A percentile compares a stretch with the other conserved stretches of the same genome.
phyloP scores from a whole-genome alignment of 495 filamentous ascomycete species.

The Thozetella sp. region DNA sequence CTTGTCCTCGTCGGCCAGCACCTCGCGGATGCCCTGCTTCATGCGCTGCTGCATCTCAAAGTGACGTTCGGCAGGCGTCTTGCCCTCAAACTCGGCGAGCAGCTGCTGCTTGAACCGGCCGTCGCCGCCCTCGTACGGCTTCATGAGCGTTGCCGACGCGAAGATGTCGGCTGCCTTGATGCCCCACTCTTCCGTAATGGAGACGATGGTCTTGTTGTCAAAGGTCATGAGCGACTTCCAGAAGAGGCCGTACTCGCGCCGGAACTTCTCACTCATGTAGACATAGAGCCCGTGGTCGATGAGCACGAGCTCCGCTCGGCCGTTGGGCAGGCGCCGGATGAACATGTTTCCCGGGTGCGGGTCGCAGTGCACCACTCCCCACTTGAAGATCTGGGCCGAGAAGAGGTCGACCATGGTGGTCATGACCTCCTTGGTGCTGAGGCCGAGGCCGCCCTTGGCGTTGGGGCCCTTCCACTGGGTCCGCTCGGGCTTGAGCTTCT shows the following conservation, averaged over 20 bases:
- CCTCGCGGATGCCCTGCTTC: conserved; percentile 79
- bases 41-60: conserved; percentile 87
- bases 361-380: conserved; percentile 92
- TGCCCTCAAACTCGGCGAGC: conserved; percentile 46
- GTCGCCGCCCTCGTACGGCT: conserved; percentile 87
- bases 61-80: conserved; percentile 65
- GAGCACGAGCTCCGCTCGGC: conserved; percentile 85
- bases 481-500: conserved; percentile 75
- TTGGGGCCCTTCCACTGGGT: conserved; percentile 74
- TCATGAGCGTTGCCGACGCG: conserved; percentile 84
- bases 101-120: conserved; percentile 62
- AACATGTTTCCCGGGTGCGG: conserved; percentile 98
- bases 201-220: conserved; percentile 76
- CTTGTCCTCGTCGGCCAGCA: conserved; percentile 86
- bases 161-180: conserved; percentile 89
- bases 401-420: conserved; percentile 94
- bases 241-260: conserved; percentile 87
- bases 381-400: conserved; percentile 95
- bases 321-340: conserved; percentile 79
- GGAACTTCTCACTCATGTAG: conserved; percentile 80
- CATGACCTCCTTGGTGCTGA: conserved; percentile 86
- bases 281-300: conserved; percentile 98
- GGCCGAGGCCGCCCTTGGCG: conserved; percentile 75
- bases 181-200: conserved; percentile 78
- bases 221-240: conserved; percentile 94